These are phyloP conservation scores for Schizochytrium sp. DNA, from an alignment of 108 stramenopile genomes.

Conservation along the genomic window DNA sequence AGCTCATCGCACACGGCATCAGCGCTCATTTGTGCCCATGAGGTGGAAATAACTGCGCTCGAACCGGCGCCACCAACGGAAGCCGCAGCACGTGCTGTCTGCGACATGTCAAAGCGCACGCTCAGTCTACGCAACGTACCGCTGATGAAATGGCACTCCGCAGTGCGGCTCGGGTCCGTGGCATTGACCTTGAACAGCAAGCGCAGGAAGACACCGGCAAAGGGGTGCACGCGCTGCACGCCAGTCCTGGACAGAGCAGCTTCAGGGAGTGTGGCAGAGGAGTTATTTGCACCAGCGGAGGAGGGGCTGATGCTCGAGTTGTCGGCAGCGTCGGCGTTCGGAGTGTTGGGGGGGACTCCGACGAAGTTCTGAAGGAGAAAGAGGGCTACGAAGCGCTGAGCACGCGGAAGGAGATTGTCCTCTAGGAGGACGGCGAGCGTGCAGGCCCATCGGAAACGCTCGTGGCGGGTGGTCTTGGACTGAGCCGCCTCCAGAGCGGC, in stretches of 20 bases:
- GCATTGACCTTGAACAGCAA: background rate
- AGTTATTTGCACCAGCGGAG: too few relatives aligned
- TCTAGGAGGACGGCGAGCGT: conserved; percentile 70
- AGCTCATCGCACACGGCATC: background rate
- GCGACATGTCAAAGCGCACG: conserved; percentile 13
- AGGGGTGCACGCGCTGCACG: background rate
- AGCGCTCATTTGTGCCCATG: conserved; percentile 27
- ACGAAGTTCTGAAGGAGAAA: background rate
- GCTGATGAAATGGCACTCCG: background rate
- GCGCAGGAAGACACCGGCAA: background rate
- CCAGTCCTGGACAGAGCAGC: background rate
- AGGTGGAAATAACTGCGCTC: background rate
- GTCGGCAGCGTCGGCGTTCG: background rate
- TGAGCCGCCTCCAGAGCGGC: too few relatives aligned
- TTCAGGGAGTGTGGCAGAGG: too few relatives aligned
- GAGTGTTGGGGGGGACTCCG: background rate
- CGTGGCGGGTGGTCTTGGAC: background rate
- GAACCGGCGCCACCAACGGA: conserved; percentile 34
- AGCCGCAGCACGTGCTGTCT: conserved; percentile 53
- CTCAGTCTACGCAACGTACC: conserved; percentile 27
- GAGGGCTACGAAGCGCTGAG: conserved; percentile 58
- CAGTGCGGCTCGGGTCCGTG: background rate
- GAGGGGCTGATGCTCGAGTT: too few relatives aligned
- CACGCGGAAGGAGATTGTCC: conserved; percentile 73
- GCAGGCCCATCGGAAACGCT: conserved; percentile 15